phyloP scores from a whole-genome alignment of 345 rosid species.

The Mangifera indica region DNA sequence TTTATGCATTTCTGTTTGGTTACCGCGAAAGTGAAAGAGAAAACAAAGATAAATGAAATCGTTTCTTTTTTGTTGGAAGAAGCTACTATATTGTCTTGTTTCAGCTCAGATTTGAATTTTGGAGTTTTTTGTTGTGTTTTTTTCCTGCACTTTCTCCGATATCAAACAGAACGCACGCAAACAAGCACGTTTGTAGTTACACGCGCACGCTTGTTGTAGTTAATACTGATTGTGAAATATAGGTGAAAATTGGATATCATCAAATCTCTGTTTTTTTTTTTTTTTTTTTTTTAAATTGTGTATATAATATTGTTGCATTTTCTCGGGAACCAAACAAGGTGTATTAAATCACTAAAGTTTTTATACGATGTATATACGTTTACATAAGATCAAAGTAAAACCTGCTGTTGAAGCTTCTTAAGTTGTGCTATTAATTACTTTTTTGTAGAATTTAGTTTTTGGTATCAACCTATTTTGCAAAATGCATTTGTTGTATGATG shows the following conservation, averaged over 20 bases:
- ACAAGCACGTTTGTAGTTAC: neutral
- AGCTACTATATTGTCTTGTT: neutral
- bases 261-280: neutral
- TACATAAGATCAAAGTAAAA: too few species aligned
- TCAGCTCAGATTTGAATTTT: conserved; percentile 3
- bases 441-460: neutral
- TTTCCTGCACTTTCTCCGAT: neutral
- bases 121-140: neutral
- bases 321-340: neutral
- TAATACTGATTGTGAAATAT: neutral
- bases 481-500: neutral
- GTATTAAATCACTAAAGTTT: neutral
- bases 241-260: neutral
- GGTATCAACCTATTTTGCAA: neutral
- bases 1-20: neutral
- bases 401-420: neutral
- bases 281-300: neutral
- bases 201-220: neutral
- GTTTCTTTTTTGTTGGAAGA: neutral
- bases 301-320: neutral
- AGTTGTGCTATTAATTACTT: neutral
- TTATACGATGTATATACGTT: too few species aligned
- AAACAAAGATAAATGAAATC: neutral
- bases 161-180: neutral
- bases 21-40: neutral